These are phyloP conservation scores for Hemisphaericaspora xylanilytica DNA, from an alignment of 1,139 yeast genomes.

Conservation along the genomic window DNA sequence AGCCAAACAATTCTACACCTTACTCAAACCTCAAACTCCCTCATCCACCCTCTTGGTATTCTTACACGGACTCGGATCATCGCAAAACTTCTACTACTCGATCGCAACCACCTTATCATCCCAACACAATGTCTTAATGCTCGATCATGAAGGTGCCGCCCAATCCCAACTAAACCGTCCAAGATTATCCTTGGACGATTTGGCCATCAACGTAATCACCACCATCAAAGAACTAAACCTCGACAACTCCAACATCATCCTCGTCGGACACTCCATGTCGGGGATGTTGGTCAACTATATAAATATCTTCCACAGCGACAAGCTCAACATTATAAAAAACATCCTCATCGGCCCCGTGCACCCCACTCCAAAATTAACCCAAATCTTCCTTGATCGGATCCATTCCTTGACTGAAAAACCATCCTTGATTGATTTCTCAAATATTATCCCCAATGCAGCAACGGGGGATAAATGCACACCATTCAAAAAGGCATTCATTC, in stretches of 20 bases:
- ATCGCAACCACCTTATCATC: conserved; percentile 16
- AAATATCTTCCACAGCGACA: conserved; percentile 6
- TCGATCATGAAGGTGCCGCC: conserved; percentile 26
- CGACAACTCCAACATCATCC: conserved; percentile 9
- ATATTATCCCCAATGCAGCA: conserved; percentile 21
- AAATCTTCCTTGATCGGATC: conserved; percentile 18
- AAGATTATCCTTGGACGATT: conserved; percentile 15
- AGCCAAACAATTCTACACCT: conserved; percentile 9
- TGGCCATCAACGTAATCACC: conserved; percentile 19
- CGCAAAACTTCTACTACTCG: conserved; percentile 24
- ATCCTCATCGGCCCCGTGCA: conserved; percentile 27
- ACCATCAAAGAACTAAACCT: conserved; percentile 17
- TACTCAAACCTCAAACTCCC: conserved; percentile 3
- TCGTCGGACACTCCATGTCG: conserved; percentile 32
- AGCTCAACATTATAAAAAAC: conserved; percentile 13
- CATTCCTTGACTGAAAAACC: conserved; percentile 12
- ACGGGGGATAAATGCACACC: conserved; percentile 18
- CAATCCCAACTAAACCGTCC: conserved; percentile 15
- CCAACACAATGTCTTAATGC: conserved; percentile 17
- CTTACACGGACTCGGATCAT: conserved; percentile 28
- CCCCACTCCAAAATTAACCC: conserved; percentile 17
- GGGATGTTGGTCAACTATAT: conserved; percentile 24
- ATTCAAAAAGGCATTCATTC: conserved; percentile 20
- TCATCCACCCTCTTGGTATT: conserved; percentile 15
- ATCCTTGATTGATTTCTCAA: conserved; percentile 16